Percentiles rank a stretch among this genome's conserved stretches.
Evolutionary conservation across 2,329 filamentous ascomycete genomes (phyloP).

Genomic region (Colletotrichum kahawae): DNA sequence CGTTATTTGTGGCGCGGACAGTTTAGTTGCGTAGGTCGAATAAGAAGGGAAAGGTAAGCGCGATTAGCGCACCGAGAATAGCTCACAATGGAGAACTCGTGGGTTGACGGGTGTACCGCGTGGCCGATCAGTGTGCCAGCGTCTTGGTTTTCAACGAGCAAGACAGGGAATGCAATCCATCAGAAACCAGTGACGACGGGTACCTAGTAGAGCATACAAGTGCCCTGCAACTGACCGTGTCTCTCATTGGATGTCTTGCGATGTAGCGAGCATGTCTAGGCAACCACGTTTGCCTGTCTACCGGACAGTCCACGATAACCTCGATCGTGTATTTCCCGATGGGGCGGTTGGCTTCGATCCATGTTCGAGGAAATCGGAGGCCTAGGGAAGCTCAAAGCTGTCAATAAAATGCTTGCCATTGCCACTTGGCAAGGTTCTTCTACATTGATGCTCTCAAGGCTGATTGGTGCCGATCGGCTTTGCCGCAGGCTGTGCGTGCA

Average conservation of each 20-base stretch:
- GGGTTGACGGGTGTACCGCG: not conserved
- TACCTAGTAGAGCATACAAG: not conserved
- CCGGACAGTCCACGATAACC: not conserved
- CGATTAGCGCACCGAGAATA: not conserved
- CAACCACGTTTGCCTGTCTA: not conserved
- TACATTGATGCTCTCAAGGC: not conserved
- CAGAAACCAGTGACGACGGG: not conserved
- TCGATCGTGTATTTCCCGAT: not conserved
- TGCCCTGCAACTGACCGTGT: not conserved
- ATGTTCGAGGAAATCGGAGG: not conserved
- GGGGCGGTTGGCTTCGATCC: not conserved
- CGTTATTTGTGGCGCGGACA: not conserved
- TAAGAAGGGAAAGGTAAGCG: not conserved
- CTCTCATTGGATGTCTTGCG: not conserved
- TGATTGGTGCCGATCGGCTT: not conserved
- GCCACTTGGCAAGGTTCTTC: not conserved
- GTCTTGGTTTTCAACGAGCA: not conserved
- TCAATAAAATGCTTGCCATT: not conserved
- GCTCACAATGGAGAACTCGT: not conserved
- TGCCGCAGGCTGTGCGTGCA: not conserved
- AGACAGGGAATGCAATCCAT: not conserved
- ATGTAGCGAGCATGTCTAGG: not conserved
- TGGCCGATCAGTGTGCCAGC: not conserved
- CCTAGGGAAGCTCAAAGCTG: not conserved
- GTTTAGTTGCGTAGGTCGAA: not conserved